Percentiles rank a stretch among this genome's conserved stretches.
These are phyloP conservation scores for Colletotrichum spinosum DNA, from an alignment of 2,329 filamentous ascomycete species.

Conservation along the genomic window DNA sequence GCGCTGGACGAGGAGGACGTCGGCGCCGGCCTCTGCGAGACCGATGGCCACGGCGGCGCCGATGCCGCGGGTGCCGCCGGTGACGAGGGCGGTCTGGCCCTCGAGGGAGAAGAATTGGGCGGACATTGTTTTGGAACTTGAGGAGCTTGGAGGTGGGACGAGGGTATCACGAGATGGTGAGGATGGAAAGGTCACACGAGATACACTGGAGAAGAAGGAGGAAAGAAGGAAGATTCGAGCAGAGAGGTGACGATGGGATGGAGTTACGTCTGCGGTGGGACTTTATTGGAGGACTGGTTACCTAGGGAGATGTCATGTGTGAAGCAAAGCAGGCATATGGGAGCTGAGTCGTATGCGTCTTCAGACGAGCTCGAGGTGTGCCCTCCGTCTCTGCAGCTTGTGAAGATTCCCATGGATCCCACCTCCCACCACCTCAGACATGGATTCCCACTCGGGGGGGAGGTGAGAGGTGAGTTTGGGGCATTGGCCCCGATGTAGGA, in stretches of 20 bases:
- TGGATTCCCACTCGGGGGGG: too few relatives aligned
- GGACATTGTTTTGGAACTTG: constrained; percentile 44
- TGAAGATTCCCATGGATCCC: neutral
- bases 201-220: too few relatives aligned
- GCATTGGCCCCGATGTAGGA: too few relatives aligned
- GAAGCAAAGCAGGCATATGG: neutral
- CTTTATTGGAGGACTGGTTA: neutral
- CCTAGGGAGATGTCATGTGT: neutral
- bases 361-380: too few relatives aligned
- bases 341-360: neutral
- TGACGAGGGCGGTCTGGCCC: constrained; percentile 68
- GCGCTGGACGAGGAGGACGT: constrained; percentile 66
- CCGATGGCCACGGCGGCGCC: constrained; percentile 68
- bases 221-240: neutral
- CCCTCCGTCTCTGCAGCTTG: neutral
- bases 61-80: constrained; percentile 69
- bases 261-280: neutral
- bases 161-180: too few relatives aligned
- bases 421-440: too few relatives aligned
- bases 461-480: too few relatives aligned
- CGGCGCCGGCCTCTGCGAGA: constrained; percentile 69
- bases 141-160: neutral
- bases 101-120: constrained; percentile 63
- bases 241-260: neutral
- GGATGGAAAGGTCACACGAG: too few relatives aligned